phyloP scores from a whole-genome alignment of 2,329 filamentous ascomycete species.

The Juglanconis juglandina region DNA sequence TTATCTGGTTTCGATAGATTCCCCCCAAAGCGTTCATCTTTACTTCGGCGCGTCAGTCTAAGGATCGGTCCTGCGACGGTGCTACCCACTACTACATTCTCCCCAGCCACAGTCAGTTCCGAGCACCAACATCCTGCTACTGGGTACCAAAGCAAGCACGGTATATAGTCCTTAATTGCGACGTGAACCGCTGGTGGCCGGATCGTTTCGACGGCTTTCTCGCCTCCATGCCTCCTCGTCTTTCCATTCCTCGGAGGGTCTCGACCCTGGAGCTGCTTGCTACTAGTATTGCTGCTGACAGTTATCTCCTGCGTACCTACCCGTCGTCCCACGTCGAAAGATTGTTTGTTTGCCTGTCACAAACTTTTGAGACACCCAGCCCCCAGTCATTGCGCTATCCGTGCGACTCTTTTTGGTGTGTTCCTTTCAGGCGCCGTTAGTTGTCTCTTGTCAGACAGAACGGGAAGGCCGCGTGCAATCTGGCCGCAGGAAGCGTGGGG shows the following conservation, averaged over 20 bases:
- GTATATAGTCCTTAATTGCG: neutral
- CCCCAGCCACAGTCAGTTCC: neutral
- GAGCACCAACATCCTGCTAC: neutral
- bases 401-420: neutral
- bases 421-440: neutral
- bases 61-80: slow-evolving; percentile 12
- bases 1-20: slow-evolving; percentile 12
- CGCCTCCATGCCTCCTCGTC: too few species aligned
- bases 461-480: neutral
- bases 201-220: too few species aligned
- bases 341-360: slow-evolving; percentile 11
- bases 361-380: neutral
- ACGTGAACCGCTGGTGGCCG: neutral
- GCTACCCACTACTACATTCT: slow-evolving; percentile 1
- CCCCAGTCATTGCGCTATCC: neutral
- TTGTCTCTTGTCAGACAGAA: too few species aligned
- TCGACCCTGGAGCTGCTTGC: too few species aligned
- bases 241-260: too few species aligned
- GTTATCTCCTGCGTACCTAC: too few species aligned
- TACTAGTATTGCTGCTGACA: too few species aligned
- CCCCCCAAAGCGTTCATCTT: slow-evolving; percentile 14
- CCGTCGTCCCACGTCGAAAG: neutral
- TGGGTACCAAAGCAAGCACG: neutral
- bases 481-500: neutral
- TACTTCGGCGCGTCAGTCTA: slow-evolving; percentile 10